A percentile compares a stretch with the other conserved stretches of the same genome.
These are phyloP conservation scores for Halenospora varia DNA, from an alignment of 495 filamentous ascomycete genomes.

Conservation along the genomic window DNA sequence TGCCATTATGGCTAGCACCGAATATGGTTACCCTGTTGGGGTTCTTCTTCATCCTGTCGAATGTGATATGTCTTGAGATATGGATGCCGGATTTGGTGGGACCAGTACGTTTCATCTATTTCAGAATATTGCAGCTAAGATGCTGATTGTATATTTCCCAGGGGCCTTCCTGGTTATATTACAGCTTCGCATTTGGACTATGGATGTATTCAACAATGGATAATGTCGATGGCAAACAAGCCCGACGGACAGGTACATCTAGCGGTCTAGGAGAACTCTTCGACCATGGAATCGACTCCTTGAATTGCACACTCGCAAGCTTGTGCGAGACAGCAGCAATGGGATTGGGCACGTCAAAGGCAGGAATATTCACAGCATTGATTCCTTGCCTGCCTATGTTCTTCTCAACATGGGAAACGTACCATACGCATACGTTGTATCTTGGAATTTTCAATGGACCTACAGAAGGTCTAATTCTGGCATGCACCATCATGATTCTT, in stretches of 20 bases:
- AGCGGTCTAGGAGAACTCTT: conserved; percentile 94
- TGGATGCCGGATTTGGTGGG: conserved; percentile 90
- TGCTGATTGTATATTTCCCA: conserved; percentile 27
- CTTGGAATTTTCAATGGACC: conserved; percentile 96
- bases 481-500: conserved; percentile 75
- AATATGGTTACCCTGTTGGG: conserved; percentile 97
- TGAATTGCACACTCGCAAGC: conserved; percentile 92
- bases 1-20: conserved; percentile 94
- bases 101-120: conserved; percentile 55
- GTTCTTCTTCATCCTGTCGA: conserved; percentile 88
- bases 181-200: conserved; percentile 86
- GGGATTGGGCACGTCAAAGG: conserved; percentile 75
- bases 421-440: conserved; percentile 96
- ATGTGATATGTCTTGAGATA: conserved; percentile 74
- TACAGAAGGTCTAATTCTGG: conserved; percentile 90
- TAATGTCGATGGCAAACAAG: conserved; percentile 98
- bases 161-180: conserved; percentile 90
- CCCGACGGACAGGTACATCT: conserved; percentile 88
- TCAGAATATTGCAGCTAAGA: background rate
- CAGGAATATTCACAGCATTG: conserved; percentile 87
- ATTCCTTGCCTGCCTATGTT: conserved; percentile 95
- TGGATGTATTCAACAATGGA: conserved; percentile 99
- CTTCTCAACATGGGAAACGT: conserved; percentile 99
- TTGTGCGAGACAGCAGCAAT: conserved; percentile 86
- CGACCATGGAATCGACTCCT: conserved; percentile 96